Conservation (phyloP, 495 filamentous ascomycete genomes). For the Achaetomiella virescens region DNA sequence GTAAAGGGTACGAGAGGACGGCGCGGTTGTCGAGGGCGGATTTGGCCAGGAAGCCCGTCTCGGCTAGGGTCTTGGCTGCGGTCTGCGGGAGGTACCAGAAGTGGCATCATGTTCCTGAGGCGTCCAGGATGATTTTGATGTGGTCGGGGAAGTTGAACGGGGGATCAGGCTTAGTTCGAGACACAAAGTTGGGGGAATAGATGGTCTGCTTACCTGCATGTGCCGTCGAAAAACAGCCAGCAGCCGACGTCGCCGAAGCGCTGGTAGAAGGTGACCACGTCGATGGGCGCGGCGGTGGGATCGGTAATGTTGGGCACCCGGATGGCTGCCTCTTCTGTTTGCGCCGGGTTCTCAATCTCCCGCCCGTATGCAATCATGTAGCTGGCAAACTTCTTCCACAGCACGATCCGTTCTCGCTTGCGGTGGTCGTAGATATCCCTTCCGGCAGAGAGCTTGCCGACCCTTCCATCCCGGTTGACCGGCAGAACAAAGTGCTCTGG, state of each 20-base stretch:
- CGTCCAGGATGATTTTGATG: constrained; percentile 80
- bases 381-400: constrained; percentile 89
- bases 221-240: constrained; percentile 85
- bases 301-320: constrained; percentile 48
- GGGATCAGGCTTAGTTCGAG: too few relatives aligned
- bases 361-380: constrained; percentile 73
- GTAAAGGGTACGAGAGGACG: constrained; percentile 54
- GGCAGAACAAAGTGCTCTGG: constrained; percentile 54
- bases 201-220: too few relatives aligned
- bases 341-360: constrained; percentile 42
- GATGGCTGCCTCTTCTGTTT: constrained; percentile 37
- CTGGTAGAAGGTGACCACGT: constrained; percentile 84
- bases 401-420: constrained; percentile 64
- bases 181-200: too few relatives aligned
- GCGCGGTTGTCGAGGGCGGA: constrained; percentile 57
- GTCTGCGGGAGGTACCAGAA: constrained; percentile 75
- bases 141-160: constrained; percentile 99
- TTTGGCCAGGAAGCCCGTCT: constrained; percentile 58
- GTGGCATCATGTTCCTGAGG: constrained; percentile 68
- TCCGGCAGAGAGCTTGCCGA: constrained; percentile 47
- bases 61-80: constrained; percentile 56
- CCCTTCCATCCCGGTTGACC: constrained; percentile 44
- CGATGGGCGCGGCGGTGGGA: constrained; percentile 39
- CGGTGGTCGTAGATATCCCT: constrained; percentile 57
- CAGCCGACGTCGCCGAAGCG: constrained; percentile 79